A percentile compares a stretch with the other conserved stretches of the same genome.
These are phyloP conservation scores for Erodium moschatum DNA, from an alignment of 441 rosid species.

Conservation along the genomic window DNA sequence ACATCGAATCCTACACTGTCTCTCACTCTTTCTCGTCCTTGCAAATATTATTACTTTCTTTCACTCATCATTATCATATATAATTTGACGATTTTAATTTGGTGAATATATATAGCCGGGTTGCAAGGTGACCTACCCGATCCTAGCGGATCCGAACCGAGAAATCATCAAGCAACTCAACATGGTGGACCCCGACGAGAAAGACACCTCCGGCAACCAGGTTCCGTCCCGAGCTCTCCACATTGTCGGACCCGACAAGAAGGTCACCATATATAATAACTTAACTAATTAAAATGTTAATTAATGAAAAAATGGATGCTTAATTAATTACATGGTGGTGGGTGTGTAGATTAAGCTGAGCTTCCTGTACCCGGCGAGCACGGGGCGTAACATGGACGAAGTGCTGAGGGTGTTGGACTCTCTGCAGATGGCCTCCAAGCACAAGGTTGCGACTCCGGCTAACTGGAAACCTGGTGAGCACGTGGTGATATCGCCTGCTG, in stretches of 20 bases:
- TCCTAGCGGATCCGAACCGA: conserved; percentile 55
- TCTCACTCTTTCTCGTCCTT: too few species aligned
- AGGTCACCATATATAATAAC: conserved; percentile 22
- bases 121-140: conserved; percentile 57
- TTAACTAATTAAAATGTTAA: too few species aligned
- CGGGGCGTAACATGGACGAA: conserved; percentile 78
- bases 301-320: too few species aligned
- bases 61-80: background rate
- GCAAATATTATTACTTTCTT: too few species aligned
- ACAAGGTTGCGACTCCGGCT: conserved; percentile 57
- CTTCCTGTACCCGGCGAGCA: conserved; percentile 61
- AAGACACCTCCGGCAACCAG: conserved; percentile 33
- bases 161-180: conserved; percentile 52
- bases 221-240: conserved; percentile 72
- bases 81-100: background rate
- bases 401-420: conserved; percentile 68
- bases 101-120: conserved; percentile 38
- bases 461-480: conserved; percentile 74
- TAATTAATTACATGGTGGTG: too few species aligned
- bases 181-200: conserved; percentile 69
- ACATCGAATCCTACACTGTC: conserved; percentile 59
- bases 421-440: conserved; percentile 36
- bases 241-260: conserved; percentile 52
- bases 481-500: conserved; percentile 50
- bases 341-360: conserved; percentile 51